These are phyloP conservation scores for Lathyrus oleraceus DNA, from an alignment of 306 rosid species.

Conservation along the genomic window DNA sequence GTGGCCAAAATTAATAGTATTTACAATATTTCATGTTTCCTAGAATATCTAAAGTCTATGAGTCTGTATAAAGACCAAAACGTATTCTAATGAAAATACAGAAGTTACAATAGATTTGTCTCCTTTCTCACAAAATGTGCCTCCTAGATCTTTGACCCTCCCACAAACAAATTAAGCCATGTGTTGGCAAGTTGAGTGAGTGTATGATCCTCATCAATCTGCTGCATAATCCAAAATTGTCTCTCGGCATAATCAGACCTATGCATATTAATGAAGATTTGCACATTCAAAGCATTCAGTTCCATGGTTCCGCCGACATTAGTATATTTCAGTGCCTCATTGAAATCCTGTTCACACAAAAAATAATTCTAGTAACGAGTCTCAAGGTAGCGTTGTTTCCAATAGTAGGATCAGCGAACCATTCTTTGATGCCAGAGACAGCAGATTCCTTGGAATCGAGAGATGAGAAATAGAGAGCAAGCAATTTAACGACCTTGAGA, in stretches of 20 bases:
- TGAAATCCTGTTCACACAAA: slow-evolving; percentile 83
- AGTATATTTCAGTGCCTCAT: slow-evolving; percentile 89
- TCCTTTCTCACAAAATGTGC: no score
- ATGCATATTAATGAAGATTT: slow-evolving; percentile 95
- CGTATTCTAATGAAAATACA: no score
- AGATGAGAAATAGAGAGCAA: slow-evolving; percentile 78
- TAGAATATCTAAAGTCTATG: no score
- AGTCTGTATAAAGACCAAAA: no score
- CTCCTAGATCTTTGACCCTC: no score
- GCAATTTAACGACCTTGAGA: slow-evolving; percentile 89
- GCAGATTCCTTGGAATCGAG: slow-evolving; percentile 53
- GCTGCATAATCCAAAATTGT: slow-evolving; percentile 88
- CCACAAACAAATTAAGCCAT: slow-evolving; percentile 95
- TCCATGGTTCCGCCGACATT: slow-evolving; percentile 96
- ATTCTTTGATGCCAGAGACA: no score
- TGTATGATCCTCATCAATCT: slow-evolving; percentile 94
- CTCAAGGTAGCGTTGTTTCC: slow-evolving; percentile 71
- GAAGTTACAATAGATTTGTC: no score
- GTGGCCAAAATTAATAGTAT: no score
- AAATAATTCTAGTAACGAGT: slow-evolving; percentile 83
- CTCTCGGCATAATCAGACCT: slow-evolving; percentile 95
- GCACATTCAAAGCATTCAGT: slow-evolving; percentile 88
- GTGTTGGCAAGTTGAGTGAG: slow-evolving; percentile 94
- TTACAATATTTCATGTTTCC: no score
- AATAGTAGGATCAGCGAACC: no score